Evolutionary conservation across 176 grass and related monocot genomes (phyloP), one percentile per base, ranked within the genome.

Genomic region (Eleusine coracana): DNA sequence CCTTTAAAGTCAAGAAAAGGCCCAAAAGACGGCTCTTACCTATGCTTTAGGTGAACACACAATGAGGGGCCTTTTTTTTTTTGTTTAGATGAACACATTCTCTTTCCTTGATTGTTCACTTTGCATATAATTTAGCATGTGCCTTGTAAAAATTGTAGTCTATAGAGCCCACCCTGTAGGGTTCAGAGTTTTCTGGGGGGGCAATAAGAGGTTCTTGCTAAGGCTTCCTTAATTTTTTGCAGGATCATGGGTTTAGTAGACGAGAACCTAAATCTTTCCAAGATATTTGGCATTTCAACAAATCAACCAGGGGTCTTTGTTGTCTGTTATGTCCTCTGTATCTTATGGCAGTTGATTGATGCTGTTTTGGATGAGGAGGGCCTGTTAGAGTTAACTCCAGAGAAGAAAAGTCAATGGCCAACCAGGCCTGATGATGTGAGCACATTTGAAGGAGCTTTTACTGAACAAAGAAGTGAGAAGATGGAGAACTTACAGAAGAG

Each of bases 281-380:
- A 88, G 84, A 88, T 77, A 82, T 98, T 98, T 95, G 90, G 84
- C 70, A 74, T 88, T 81, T 84, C 91, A 85, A 75, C 85, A 73
- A 88, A 59, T 77, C 82, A 98, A 66, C 86, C 90, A 74, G 90
- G 92, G 45, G 79, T 91, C 50, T 91, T 98, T 83, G 83, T 95
- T 63, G 85, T 98, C 44, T 70, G 91, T 86, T 95, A 93, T 84
- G 56, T 88, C 73, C 78, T 95, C 54, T 92, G 88, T 85, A 82
- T 93, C 84, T 69, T 94, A 75, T 98, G 92, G 95, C 88, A 93
- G 76, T 79, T 98, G 51, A 60, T 93, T 74, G 92, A 98, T 95
- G 82, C 87, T 71, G 77, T 85, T 73, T 95, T 98, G 88, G 92
- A 98, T 74, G 92, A 98, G 41, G 95, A 98, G 83, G 90, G 85